Conservation (phyloP, 345 rosid genomes). For the Rhodomyrtus tomentosa region DNA sequence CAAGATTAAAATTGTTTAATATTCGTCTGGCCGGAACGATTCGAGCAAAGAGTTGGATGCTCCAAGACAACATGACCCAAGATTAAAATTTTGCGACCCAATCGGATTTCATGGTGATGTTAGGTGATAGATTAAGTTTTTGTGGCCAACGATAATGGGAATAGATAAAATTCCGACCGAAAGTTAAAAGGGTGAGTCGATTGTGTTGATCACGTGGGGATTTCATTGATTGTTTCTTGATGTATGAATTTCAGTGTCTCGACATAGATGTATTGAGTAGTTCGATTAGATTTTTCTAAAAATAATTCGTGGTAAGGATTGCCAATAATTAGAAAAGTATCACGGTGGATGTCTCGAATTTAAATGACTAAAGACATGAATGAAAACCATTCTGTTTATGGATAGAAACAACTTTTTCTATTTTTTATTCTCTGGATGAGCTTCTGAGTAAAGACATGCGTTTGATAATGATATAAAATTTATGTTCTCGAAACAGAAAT, state of each 20-base stretch:
- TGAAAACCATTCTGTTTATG: too few relatives aligned
- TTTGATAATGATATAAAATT: too few relatives aligned
- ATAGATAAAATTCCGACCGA: neutral
- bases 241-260: neutral
- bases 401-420: too few relatives aligned
- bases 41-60: neutral
- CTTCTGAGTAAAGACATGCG: rapidly evolving
- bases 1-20: too few relatives aligned
- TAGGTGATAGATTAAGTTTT: neutral
- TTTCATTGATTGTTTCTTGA: neutral
- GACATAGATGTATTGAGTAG: neutral
- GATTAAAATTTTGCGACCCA: neutral
- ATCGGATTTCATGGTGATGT: neutral
- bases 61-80: neutral
- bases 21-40: neutral
- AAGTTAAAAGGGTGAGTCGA: neutral
- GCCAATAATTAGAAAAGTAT: neutral
- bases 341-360: neutral
- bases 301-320: neutral
- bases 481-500: too few relatives aligned
- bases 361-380: neutral
- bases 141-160: neutral
- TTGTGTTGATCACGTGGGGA: neutral
- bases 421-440: too few relatives aligned
- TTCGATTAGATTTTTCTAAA: neutral